Evolutionary conservation across 2,329 filamentous ascomycete genomes (phyloP).

Genomic region (Colletotrichum noveboracense): DNA sequence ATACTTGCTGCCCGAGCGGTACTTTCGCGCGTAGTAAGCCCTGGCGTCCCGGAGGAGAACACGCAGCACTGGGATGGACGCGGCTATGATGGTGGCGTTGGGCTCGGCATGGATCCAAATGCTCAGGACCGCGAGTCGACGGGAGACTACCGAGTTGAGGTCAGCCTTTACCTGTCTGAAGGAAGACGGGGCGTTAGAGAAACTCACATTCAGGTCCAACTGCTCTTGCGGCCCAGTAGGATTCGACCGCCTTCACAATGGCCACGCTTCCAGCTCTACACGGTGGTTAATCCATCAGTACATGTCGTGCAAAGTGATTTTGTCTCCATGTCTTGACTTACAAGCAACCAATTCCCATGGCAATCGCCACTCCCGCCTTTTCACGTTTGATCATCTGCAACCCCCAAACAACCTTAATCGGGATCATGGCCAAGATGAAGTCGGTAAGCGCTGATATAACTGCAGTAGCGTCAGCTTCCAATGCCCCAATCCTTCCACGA

Average conservation of each 20-base stretch:
- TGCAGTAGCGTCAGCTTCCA: background rate
- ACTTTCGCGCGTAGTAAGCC: background rate
- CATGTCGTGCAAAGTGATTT: too few relatives aligned
- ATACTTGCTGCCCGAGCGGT: background rate
- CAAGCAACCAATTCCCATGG: constrained; percentile 24
- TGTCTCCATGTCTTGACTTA: constrained; percentile 7
- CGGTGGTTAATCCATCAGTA: background rate
- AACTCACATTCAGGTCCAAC: background rate
- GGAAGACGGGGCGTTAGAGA: background rate
- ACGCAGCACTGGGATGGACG: constrained; percentile 36
- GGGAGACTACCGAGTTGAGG: background rate
- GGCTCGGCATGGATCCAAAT: constrained; percentile 33
- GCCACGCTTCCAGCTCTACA: background rate
- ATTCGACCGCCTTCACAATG: background rate
- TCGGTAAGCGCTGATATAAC: constrained; percentile 23
- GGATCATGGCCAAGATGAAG: constrained; percentile 30
- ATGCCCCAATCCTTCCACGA: background rate
- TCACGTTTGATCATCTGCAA: constrained; percentile 33
- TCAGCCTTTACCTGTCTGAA: background rate
- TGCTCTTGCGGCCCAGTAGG: background rate
- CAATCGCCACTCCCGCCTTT: constrained; percentile 30
- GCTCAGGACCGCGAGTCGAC: background rate
- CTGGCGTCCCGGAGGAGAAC: constrained; percentile 24
- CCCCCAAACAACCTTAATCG: constrained; percentile 31
- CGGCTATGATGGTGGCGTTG: constrained; percentile 30